Evolutionary conservation across 2,329 filamentous ascomycete genomes (phyloP).

Genomic region (Harringtonia lauricola): DNA sequence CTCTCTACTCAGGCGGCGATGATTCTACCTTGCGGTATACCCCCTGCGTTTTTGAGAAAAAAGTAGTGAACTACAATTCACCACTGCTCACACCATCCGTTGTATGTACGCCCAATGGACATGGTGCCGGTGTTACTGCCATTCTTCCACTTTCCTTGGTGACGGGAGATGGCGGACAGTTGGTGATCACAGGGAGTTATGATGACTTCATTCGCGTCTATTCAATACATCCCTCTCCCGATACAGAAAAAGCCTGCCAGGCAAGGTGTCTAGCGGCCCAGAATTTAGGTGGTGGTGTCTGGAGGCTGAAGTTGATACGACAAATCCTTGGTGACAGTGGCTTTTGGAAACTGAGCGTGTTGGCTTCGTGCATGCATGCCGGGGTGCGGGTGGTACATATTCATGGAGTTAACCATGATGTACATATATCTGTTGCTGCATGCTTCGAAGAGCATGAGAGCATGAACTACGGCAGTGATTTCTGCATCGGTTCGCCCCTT

Average conservation of each 20-base stretch:
- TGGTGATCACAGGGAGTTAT: slow-evolving; percentile 82
- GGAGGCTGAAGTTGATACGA: slow-evolving; percentile 61
- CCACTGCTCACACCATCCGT: slow-evolving; percentile 12
- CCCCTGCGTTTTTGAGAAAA: slow-evolving; percentile 14
- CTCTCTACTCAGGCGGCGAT: slow-evolving; percentile 62
- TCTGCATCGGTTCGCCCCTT: slow-evolving; percentile 32
- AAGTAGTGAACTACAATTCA: not conserved
- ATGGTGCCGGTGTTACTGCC: slow-evolving; percentile 77
- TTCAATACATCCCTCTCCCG: slow-evolving; percentile 29
- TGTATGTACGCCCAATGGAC: slow-evolving; percentile 23
- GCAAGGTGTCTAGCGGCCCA: slow-evolving; percentile 48
- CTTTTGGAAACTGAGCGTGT: slow-evolving; percentile 31
- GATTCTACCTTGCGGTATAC: slow-evolving; percentile 51
- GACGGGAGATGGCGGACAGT: slow-evolving; percentile 29
- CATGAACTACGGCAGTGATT: slow-evolving; percentile 89
- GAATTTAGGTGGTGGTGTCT: slow-evolving; percentile 72
- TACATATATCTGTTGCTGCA: slow-evolving; percentile 53
- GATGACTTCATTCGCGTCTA: slow-evolving; percentile 73
- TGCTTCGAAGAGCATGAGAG: slow-evolving; percentile 79
- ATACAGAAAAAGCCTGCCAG: slow-evolving; percentile 28
- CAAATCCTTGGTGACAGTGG: slow-evolving; percentile 9
- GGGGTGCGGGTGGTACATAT: slow-evolving; percentile 58
- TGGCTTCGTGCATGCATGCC: slow-evolving; percentile 91
- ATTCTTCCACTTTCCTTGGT: slow-evolving; percentile 57
- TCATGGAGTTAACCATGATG: slow-evolving; percentile 27